Conservation (phyloP, 2,329 filamentous ascomycete species). For the Trichophyton mentagrophytes region DNA sequence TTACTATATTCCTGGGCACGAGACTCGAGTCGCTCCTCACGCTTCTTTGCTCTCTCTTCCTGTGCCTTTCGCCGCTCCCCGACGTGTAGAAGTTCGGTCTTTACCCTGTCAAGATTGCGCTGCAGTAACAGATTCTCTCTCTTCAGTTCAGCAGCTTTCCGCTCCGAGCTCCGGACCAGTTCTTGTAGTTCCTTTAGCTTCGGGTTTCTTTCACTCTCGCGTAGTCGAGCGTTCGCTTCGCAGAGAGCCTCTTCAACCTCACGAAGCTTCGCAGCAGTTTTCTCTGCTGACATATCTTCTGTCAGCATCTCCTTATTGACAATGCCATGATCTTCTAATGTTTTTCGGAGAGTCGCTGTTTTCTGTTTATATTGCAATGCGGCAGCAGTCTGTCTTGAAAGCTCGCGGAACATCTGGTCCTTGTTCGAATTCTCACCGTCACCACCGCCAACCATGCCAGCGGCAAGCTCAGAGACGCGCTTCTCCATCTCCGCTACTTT, state of each 20-base stretch:
- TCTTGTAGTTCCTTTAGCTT: conserved; percentile 26
- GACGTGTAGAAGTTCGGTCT: conserved; percentile 32
- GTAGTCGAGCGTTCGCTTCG: conserved; percentile 24
- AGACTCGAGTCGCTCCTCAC: conserved; percentile 28
- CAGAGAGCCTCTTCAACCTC: conserved; percentile 25
- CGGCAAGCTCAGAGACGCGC: conserved; percentile 31
- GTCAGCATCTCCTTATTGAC: conserved; percentile 20
- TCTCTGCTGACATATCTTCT: conserved; percentile 12
- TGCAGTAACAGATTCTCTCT: conserved; percentile 32
- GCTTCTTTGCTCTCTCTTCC: conserved; percentile 30
- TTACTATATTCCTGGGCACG: conserved; percentile 31
- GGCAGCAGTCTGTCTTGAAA: conserved; percentile 33
- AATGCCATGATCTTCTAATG: conserved; percentile 29
- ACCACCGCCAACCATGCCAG: conserved; percentile 24
- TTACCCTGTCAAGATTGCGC: conserved; percentile 28
- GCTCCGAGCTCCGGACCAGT: conserved; percentile 28
- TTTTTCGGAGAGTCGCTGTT: conserved; percentile 25
- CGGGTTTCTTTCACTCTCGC: conserved; percentile 20
- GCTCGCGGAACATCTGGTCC: conserved; percentile 30
- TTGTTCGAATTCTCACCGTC: conserved; percentile 20
- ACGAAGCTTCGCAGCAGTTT: conserved; percentile 19
- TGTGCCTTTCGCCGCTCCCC: conserved; percentile 32
- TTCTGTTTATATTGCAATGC: conserved; percentile 35
- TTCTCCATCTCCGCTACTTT: conserved; percentile 34
- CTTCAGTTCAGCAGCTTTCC: conserved; percentile 29